Conservation (phyloP, 768 basidiomycete genomes). For the Gloeopeniophorella convolvens region DNA sequence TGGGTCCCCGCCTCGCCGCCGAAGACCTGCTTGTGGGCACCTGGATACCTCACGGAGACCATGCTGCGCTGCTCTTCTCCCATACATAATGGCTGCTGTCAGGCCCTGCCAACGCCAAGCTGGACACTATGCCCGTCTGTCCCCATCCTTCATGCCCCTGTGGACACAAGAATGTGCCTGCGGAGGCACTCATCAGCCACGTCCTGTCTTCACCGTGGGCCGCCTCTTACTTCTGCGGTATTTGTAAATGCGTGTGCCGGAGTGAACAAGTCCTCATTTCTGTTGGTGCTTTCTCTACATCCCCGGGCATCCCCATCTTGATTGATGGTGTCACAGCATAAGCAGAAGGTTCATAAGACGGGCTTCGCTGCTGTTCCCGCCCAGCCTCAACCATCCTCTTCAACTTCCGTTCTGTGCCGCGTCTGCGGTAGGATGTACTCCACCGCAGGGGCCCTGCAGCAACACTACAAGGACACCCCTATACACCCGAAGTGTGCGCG, state of each 20-base stretch:
- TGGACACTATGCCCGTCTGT: slow-evolving; percentile 14
- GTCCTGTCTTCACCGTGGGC: slow-evolving; percentile 17
- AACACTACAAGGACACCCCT: slow-evolving; percentile 41
- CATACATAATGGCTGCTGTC: not conserved
- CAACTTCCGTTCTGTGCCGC: not conserved
- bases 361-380: not conserved
- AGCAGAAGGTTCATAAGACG: slow-evolving; percentile 13
- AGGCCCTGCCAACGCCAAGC: not conserved
- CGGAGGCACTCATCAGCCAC: slow-evolving; percentile 11
- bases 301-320: not conserved
- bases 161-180: slow-evolving; percentile 9
- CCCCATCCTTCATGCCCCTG: slow-evolving; percentile 18
- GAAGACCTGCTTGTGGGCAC: slow-evolving; percentile 6
- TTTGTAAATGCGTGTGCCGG: slow-evolving; percentile 18
- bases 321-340: slow-evolving; percentile 8
- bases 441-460: slow-evolving; percentile 29
- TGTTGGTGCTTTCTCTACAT: slow-evolving; percentile 1
- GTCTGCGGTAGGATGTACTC: slow-evolving; percentile 1
- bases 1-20: slow-evolving; percentile 1
- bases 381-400: not conserved
- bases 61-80: not conserved
- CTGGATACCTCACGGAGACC: slow-evolving; percentile 9
- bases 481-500: slow-evolving; percentile 39
- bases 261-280: slow-evolving; percentile 10
- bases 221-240: slow-evolving; percentile 12